Conservation (phyloP, 176 grass and related monocot genomes). For the Raddia guianensis region DNA sequence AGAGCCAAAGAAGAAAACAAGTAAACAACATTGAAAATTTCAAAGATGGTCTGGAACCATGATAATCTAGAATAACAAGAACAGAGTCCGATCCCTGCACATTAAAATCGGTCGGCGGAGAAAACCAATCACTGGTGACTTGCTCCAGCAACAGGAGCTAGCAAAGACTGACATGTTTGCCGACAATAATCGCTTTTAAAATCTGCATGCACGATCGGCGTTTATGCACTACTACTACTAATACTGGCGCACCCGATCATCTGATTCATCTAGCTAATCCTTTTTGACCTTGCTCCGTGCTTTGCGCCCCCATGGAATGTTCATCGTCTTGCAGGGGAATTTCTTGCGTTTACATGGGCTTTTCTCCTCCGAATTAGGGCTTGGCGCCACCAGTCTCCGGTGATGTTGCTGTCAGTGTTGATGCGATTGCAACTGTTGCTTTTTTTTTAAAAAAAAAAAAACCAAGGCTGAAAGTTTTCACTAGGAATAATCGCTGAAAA, state of each 20-base stretch:
- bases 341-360: slow-evolving; percentile 47
- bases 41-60: too few species aligned
- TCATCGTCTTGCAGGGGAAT: slow-evolving; percentile 27
- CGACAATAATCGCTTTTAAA: too few species aligned
- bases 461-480: background rate
- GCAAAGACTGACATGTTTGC: too few species aligned
- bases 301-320: slow-evolving; percentile 36
- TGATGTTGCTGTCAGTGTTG: slow-evolving; percentile 8
- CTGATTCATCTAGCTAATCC: background rate
- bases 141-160: too few species aligned
- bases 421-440: slow-evolving; percentile 2
- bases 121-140: too few species aligned
- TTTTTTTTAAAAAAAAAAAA: background rate
- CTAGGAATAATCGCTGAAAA: background rate
- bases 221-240: background rate
- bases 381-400: background rate
- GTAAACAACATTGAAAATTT: too few species aligned
- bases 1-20: too few species aligned
- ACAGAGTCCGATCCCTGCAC: too few species aligned
- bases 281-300: slow-evolving; percentile 40
- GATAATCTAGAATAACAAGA: too few species aligned
- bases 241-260: background rate
- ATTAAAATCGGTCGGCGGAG: too few species aligned
- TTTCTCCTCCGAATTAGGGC: background rate
- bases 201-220: background rate